These are phyloP conservation scores for Neonectria neomacrospora DNA, from an alignment of 2,329 filamentous ascomycete genomes.

Conservation along the genomic window DNA sequence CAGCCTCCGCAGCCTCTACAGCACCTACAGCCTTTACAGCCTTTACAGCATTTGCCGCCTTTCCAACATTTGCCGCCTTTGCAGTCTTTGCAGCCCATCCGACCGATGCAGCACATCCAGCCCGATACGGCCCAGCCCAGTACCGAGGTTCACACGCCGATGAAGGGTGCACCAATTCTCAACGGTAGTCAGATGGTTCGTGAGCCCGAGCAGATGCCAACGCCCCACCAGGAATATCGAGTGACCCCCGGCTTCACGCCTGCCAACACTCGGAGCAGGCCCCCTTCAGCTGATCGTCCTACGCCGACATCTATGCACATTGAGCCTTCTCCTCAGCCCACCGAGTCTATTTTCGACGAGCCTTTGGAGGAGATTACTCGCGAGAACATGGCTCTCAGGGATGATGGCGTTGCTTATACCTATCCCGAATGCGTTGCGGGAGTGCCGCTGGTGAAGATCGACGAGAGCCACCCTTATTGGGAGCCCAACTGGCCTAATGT, in stretches of 20 bases:
- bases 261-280: slow-evolving; percentile 45
- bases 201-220: slow-evolving; percentile 44
- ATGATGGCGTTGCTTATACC: slow-evolving; percentile 62
- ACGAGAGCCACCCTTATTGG: slow-evolving; percentile 64
- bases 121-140: slow-evolving; percentile 36
- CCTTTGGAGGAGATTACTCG: slow-evolving; percentile 55
- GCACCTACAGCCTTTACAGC: no score
- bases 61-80: no score
- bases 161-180: slow-evolving; percentile 28
- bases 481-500: slow-evolving; percentile 63
- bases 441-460: slow-evolving; percentile 64
- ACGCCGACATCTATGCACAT: slow-evolving; percentile 44
- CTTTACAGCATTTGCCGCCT: no score
- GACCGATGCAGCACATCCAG: slow-evolving; percentile 16
- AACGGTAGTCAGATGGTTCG: slow-evolving; percentile 29
- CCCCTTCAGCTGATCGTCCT: slow-evolving; percentile 44
- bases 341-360: slow-evolving; percentile 26
- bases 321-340: slow-evolving; percentile 44
- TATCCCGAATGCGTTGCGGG: slow-evolving; percentile 64
- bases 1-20: no score
- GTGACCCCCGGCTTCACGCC: slow-evolving; percentile 47
- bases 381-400: slow-evolving; percentile 56
- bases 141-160: slow-evolving; percentile 34
- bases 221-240: slow-evolving; percentile 42
- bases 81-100: not conserved